Conservation (phyloP, 139 green algal genomes). For the Spirogloea muscicola region DNA sequence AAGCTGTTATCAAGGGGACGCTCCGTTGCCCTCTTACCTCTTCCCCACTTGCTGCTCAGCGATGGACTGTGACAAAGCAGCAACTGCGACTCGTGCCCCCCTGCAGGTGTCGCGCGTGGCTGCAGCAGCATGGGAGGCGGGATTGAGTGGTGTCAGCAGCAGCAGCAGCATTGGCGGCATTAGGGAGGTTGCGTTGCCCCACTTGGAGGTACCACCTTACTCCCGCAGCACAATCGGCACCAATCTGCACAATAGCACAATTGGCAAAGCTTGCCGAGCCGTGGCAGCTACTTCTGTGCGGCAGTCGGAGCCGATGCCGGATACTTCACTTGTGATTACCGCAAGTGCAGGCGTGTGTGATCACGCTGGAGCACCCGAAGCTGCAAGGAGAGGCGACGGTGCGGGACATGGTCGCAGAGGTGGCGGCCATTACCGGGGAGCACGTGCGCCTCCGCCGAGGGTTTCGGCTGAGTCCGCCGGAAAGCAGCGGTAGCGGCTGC, state of each 20-base stretch:
- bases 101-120: slow-evolving; percentile 1
- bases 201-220: neutral
- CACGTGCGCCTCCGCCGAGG: slow-evolving; percentile 36
- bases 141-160: slow-evolving; percentile 20
- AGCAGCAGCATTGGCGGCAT: too few relatives aligned
- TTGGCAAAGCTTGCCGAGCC: neutral
- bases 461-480: slow-evolving; percentile 25
- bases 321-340: neutral
- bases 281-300: too few relatives aligned
- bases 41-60: neutral
- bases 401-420: slow-evolving; percentile 29
- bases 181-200: slow-evolving; percentile 19
- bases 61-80: neutral
- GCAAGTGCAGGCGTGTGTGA: neutral
- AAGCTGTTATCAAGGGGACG: too few relatives aligned
- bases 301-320: neutral
- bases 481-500: too few relatives aligned
- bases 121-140: neutral
- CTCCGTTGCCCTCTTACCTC: neutral
- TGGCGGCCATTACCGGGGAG: slow-evolving; percentile 36
- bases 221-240: neutral
- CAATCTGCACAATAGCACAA: neutral
- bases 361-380: slow-evolving; percentile 13
- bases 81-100: neutral
- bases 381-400: neutral